Evolutionary conservation across 352 stramenopile genomes (phyloP).

Genomic region (Nothophytophthora sp.): DNA sequence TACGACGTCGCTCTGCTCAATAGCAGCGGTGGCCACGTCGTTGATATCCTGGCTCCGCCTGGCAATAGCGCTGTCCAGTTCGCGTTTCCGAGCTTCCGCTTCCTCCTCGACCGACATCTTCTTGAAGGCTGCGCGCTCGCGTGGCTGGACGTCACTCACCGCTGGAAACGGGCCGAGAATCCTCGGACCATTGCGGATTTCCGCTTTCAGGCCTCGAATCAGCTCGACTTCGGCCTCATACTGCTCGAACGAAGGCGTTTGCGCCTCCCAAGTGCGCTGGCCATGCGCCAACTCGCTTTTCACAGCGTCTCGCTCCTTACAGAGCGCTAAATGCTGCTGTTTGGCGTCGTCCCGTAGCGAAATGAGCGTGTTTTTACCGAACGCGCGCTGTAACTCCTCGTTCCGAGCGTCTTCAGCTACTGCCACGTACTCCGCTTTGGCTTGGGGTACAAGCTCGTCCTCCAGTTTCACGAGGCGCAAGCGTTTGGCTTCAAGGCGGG

Average conservation of each 20-base stretch:
- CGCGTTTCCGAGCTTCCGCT: slow-evolving; percentile 47
- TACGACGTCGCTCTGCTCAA: neutral
- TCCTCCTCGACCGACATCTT: slow-evolving; percentile 86
- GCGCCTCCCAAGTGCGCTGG: slow-evolving; percentile 39
- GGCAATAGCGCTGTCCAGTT: slow-evolving; percentile 69
- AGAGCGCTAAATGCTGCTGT: slow-evolving; percentile 41
- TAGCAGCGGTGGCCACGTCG: slow-evolving; percentile 3
- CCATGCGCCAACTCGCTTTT: slow-evolving; percentile 51
- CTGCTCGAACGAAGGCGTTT: slow-evolving; percentile 62
- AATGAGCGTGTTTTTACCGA: slow-evolving; percentile 68
- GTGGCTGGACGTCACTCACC: slow-evolving; percentile 48
- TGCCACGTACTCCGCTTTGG: slow-evolving; percentile 76
- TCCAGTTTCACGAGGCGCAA: slow-evolving; percentile 39
- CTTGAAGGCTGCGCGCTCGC: slow-evolving; percentile 64
- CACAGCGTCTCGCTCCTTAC: slow-evolving; percentile 48
- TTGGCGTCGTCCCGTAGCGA: slow-evolving; percentile 70
- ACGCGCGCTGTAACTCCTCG: slow-evolving; percentile 59
- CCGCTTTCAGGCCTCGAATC: slow-evolving; percentile 46
- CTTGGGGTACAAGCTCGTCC: slow-evolving; percentile 55
- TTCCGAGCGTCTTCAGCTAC: slow-evolving; percentile 72
- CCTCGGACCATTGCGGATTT: slow-evolving; percentile 27
- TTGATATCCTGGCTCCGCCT: slow-evolving; percentile 55
- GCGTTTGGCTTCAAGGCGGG: slow-evolving; percentile 46
- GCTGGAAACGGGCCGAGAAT: slow-evolving; percentile 62
- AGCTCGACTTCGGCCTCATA: slow-evolving; percentile 55